These are phyloP conservation scores for Scedosporium dehoogii DNA, from an alignment of 2,329 filamentous ascomycete species.

Conservation along the genomic window DNA sequence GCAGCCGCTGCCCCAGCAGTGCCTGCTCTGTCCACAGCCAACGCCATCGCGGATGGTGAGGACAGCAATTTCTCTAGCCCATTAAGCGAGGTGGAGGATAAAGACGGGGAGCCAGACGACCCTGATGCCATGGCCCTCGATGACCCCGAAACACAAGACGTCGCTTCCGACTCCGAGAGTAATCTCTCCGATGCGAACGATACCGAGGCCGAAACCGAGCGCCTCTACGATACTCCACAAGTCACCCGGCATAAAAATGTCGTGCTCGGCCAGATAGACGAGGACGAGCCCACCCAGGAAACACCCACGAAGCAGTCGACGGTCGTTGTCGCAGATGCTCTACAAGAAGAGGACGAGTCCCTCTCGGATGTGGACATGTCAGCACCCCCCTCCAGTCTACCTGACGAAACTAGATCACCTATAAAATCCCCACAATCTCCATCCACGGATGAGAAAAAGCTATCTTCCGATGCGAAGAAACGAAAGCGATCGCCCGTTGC, in stretches of 20 bases:
- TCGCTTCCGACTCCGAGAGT: conserved; percentile 37
- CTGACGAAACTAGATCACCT: conserved; percentile 25
- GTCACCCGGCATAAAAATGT: conserved; percentile 54
- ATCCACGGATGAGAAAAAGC: conserved; percentile 11
- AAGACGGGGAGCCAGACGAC: conserved; percentile 60
- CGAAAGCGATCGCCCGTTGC: conserved; percentile 37
- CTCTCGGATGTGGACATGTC: conserved; percentile 28
- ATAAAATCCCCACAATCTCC: conserved; percentile 18
- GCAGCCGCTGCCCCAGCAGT: conserved; percentile 47
- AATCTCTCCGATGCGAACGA: conserved; percentile 51
- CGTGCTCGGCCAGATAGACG: conserved; percentile 44
- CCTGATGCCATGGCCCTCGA: conserved; percentile 47
- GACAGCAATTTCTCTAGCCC: conserved; percentile 78
- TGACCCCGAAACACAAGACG: conserved; percentile 15
- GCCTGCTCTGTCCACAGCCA: conserved; percentile 37
- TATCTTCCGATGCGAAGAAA: conserved; percentile 22
- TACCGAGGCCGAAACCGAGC: conserved; percentile 89
- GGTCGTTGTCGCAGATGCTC: conserved; percentile 24
- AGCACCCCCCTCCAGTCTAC: conserved; percentile 27
- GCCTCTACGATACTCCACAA: conserved; percentile 79
- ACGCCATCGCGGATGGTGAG: conserved; percentile 38
- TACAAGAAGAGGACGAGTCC: conserved; percentile 28
- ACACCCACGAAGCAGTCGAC: conserved; percentile 58
- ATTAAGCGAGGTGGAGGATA: conserved; percentile 83
- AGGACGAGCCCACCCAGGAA: conserved; percentile 47